phyloP scores from a whole-genome alignment of 192 early-diverging fungal species.

The Gonapodya prolifera region DNA sequence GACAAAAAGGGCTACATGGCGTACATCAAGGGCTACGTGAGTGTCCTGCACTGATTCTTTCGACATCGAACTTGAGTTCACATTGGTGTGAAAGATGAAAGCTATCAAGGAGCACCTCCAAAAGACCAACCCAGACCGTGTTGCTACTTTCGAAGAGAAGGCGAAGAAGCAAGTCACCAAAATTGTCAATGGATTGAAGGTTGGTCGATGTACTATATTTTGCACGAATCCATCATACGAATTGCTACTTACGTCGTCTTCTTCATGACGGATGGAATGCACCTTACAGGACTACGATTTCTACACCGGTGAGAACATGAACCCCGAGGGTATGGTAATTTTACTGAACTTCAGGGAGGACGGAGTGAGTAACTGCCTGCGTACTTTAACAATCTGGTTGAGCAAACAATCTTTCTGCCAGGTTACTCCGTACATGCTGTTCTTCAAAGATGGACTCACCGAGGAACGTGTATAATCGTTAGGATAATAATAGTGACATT shows the following conservation, averaged over 20 bases:
- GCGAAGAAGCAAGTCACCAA: too few relatives aligned
- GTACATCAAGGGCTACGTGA: constrained; percentile 93
- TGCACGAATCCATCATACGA: too few relatives aligned
- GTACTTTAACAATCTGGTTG: not conserved
- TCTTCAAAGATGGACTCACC: constrained; percentile 80
- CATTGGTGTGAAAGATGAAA: too few relatives aligned
- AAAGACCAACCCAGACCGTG: constrained; percentile 42
- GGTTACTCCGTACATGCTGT: constrained; percentile 77
- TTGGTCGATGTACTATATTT: too few relatives aligned
- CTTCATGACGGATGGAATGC: constrained; percentile 66
- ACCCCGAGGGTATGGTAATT: constrained; percentile 75
- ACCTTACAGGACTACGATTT: constrained; percentile 88
- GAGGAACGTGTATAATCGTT: too few relatives aligned
- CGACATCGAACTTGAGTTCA: too few relatives aligned
- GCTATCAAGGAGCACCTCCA: constrained; percentile 46
- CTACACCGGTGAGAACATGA: constrained; percentile 76
- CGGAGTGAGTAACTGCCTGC: too few relatives aligned
- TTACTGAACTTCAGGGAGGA: constrained; percentile 94
- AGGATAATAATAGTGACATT: too few relatives aligned
- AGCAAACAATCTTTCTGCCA: not conserved
- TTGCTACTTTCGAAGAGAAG: constrained; percentile 50
- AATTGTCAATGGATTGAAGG: too few relatives aligned
- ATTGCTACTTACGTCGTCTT: too few relatives aligned
- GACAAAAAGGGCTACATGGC: constrained; percentile 84
- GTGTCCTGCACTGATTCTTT: too few relatives aligned